Evolutionary conservation across 2,329 filamentous ascomycete species (phyloP), one percentile per base, ranked within the genome.

Genomic region (Penicillium nordicum): DNA sequence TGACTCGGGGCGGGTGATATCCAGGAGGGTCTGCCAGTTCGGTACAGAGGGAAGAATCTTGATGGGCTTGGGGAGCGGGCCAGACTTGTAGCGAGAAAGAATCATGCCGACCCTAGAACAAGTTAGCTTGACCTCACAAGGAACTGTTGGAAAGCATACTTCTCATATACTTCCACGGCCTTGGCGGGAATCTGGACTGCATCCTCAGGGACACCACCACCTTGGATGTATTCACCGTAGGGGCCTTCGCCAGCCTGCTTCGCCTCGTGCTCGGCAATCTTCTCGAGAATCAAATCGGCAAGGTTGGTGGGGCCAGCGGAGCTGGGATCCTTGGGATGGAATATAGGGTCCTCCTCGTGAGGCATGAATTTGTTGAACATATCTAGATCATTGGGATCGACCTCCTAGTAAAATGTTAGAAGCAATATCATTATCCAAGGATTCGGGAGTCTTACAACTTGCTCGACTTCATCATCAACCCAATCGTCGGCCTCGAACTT

Each of bases 61-160:
- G 82, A 99, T 96, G 0, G 93, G 93, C 76, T 99, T 99, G 21
- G 94, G 94, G 32, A 99, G 82, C 63, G 93, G 93, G n/a, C 94
- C 94, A 14, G 89, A 93, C 76, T 96, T 96, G 80, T 96, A 97
- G 62, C 93, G 86, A 27, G 90, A 92, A 57, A 99, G 82, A 58
- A 97, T 88, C 63, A 92, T 81, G 58, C 92, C 93, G 65, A 96
- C 87, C 78, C 87, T 91, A 48, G 43, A 61, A 25, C 41, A 37
- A 29, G 44, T 66, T 55, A 72, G 62, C 46, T 62, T 51, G 18
- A 9, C 21, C n/a, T 37, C n/a, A 30, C n/a, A 25, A 27, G 3
- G 7, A 25, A 37, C 11, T 32, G 14, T 27, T 12, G 40, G 7
- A 46, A n/a, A 32, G 65, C 77, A 58, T 78, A 90, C 86, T 96